A percentile compares a stretch with the other conserved stretches of the same genome.
phyloP scores from a whole-genome alignment of 108 stramenopile species.

The Aurantiochytrium sp. region DNA sequence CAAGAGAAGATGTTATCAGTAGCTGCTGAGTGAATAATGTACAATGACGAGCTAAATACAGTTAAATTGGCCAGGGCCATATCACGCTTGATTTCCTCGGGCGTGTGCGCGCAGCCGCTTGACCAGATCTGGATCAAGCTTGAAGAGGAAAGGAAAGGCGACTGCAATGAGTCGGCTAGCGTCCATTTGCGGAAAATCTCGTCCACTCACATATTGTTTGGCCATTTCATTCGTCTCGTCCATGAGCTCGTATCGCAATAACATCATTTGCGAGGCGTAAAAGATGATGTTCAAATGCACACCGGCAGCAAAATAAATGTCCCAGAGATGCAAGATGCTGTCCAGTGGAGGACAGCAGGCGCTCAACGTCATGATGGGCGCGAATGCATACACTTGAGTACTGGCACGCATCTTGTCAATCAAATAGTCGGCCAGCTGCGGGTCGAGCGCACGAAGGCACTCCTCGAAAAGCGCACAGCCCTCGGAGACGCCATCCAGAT shows the following conservation, averaged over 20 bases:
- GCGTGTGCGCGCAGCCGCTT: neutral
- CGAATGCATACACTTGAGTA: neutral
- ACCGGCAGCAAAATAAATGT: neutral
- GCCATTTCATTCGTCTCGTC: neutral
- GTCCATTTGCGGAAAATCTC: constrained; percentile 12
- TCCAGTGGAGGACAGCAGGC: constrained; percentile 5
- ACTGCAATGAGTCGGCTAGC: neutral
- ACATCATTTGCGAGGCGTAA: constrained; percentile 1
- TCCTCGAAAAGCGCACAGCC: neutral
- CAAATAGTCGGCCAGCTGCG: neutral
- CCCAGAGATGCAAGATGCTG: neutral
- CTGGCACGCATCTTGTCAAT: neutral
- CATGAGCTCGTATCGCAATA: neutral
- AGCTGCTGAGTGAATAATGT: neutral
- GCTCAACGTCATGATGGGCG: neutral
- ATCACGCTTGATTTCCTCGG: neutral
- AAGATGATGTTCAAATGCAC: constrained; percentile 4
- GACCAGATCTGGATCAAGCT: neutral
- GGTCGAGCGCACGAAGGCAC: neutral
- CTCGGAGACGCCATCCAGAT: neutral
- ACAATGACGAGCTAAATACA: neutral
- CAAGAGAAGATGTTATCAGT: neutral
- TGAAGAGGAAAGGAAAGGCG: constrained; percentile 5
- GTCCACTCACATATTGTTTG: neutral
- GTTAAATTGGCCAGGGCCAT: neutral